These are phyloP conservation scores for Pythium folliculosum DNA, from an alignment of 352 stramenopile species.

Conservation along the genomic window DNA sequence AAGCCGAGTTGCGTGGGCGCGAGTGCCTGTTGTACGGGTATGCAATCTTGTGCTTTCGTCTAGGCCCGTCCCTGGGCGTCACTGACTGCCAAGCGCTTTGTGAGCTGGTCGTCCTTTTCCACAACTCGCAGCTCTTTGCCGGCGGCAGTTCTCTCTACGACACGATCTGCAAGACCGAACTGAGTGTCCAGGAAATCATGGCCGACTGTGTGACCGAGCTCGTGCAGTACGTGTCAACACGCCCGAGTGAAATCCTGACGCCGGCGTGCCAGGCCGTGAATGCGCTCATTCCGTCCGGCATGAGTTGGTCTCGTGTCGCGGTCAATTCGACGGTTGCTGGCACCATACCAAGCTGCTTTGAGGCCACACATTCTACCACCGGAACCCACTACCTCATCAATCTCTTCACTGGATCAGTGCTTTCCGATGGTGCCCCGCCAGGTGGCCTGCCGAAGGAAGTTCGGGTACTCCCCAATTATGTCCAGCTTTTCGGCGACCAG, in stretches of 20 bases:
- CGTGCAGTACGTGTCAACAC: conserved; percentile 1
- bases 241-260: conserved; percentile 1
- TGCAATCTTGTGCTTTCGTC: conserved; percentile 6
- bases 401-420: conserved; percentile 23
- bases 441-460: conserved; percentile 19
- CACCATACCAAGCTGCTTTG: conserved; percentile 15
- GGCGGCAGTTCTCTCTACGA: conserved; percentile 2
- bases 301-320: conserved; percentile 5
- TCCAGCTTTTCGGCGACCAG: conserved; percentile 26
- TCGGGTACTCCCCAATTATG: background rate
- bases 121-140: conserved; percentile 11
- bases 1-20: conserved; percentile 7
- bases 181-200: conserved; percentile 15
- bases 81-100: conserved; percentile 1
- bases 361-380: conserved; percentile 12
- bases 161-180: background rate
- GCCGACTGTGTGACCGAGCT: conserved; percentile 11
- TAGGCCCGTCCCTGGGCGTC: background rate
- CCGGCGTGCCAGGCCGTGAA: conserved; percentile 19
- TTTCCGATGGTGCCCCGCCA: conserved; percentile 21
- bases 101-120: conserved; percentile 10
- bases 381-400: conserved; percentile 29
- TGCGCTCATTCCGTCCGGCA: background rate
- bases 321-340: background rate
- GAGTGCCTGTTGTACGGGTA: conserved; percentile 24